Evolutionary conservation across 2,329 filamentous ascomycete species (phyloP), one percentile per base, ranked within the genome.

Genomic region (Pseudodiploospora longispora): DNA sequence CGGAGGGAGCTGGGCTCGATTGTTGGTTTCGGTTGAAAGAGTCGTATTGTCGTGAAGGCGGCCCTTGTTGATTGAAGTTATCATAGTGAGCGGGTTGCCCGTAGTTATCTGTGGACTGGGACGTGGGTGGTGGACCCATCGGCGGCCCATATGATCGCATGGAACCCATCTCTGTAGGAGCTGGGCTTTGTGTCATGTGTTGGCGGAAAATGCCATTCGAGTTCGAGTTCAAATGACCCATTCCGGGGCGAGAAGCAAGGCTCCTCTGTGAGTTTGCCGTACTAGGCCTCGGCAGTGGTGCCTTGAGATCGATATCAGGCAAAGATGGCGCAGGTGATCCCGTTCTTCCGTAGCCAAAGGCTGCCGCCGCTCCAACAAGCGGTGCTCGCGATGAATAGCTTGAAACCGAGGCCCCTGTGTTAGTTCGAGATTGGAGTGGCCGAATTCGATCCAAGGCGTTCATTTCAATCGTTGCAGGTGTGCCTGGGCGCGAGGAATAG

Each of bases 381-480:
- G 84, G 78, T 6, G 77, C 74, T 48, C 82, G 78, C 3, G 83
- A 80, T 9, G 72, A 76, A 56, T 80, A 83, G 56, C 74, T 85
- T n/a, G 68, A 69, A 30, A 64, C 65, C 1, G 83, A 83, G 12
- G 68, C 66, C 49, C 74, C 70, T 1, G 84, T 85, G 42, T 65
- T 60, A 63, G 61, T 62, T 59, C 75, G 63, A 50, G 70, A 57
- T 54, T 65, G 68, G 48, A 66, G 52, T 34, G 70, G 75, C 43
- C 66, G 72, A 61, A 71, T 73, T 52, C 72, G 74, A 52, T 72
- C 74, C 49, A 75, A 65, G 36, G 67, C 66, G 50, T 63, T 74
- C 49, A 77, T 72, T 61, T 77, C 78, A 43, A 72, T 69, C 30
- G 65, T 68, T 12, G 66, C 68, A 3, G 75, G 72, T 1, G 77